Base-by-base conservation (phyloP, 1,284 basidiomycete genomes). In the Melanopsichium pennsylvanicum region DNA sequence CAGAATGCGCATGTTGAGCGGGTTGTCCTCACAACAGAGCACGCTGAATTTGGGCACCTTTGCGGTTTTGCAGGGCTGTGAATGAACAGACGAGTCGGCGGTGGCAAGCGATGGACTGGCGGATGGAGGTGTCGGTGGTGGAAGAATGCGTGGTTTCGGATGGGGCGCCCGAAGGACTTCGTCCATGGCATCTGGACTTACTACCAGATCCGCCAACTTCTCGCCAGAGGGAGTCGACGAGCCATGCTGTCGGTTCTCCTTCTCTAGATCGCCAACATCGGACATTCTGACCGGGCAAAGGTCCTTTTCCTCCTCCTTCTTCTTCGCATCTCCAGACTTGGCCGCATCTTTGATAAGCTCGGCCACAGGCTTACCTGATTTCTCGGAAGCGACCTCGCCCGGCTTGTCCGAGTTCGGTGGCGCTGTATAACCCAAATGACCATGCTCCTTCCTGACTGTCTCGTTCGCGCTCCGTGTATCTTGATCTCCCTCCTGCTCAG, bases 1-100 rank as follows among this genome's bases (percentile, higher is more conserved):
- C 10, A 76, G 41, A 18, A 76, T 70, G 25, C 67, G 51, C 49
- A 66, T 52, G 46, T 76, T 76, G 25, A 76, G 62, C 25, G 70
- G 70, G 22, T 75, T 76, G 60, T 76, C 74, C 22, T 76, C 74
- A 44, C 69, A 71, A 25, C 71, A 72, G n/a, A 75, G 63, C 3
- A 64, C 63, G 29, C 41, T 54, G 56, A 75, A 72, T 5, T 47
- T 48, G 22, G 48, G 46, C 47, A 47, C 56, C 19, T 36, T 42
- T 23, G 44, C 12, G 21, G 4, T 6, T 29, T n/a, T 19, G 37
- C 22, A 1, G 35, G 5, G 7, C 35, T n/a, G 50, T 10, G 34
- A 43, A 18, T 23, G 29, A 2, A 21, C 22, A 8, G 32, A 5
- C 13, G 33, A 12, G 31, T 22, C 35, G 16, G 33, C 19, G 6